Base-by-base conservation (phyloP, 768 basidiomycete genomes). In the Lepiota subincarnata region DNA sequence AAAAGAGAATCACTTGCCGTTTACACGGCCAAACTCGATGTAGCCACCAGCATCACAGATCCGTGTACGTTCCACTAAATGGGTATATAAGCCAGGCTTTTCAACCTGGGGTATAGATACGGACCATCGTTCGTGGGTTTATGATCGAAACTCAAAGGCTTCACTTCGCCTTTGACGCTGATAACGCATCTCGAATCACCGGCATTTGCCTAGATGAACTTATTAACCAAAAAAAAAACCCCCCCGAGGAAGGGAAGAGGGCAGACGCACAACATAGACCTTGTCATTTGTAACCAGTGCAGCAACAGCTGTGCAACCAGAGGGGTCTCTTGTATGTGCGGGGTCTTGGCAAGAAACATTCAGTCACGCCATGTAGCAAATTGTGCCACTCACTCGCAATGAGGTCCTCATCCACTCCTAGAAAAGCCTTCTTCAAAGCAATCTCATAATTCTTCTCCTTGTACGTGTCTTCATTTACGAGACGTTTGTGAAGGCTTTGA, bases 121-220 rank as follows among this genome's bases (percentile, higher is more conserved):
- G 60, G 53, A 92, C 91, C 75, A 60, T 87, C 83, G 64, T 88
- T 93, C 24, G 85, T 84, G 3, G 97, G 97, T 67, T 99, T 99
- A 69, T 99, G 97, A 68, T 99, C 97, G 62, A 82, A 87, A 62
- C 93, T 96, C 57, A 99, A 74, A 14, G 91, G 80, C 63, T 95
- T 91, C 13, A 84, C 95, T 62, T 86, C 80, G 1, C 97, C 97
- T 60, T 86, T 87, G 57, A 89, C 71, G 34, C 86, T 82, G 57
- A 99, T 74, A 20, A 99, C 92, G 16, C 89, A 86, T 62, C 97
- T 77, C 11, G 97, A 98, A 71, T 99, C 97, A 38, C 97, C 97
- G 19, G 97, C 92, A 68, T 99, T 99, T 19, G 97, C 97, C 96
- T 98, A 63, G 5, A 59, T 66, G 50, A 45, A 53, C 40, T 37